Evolutionary conservation across 2,329 filamentous ascomycete species (phyloP).

Genomic region (Penicillium sp.): DNA sequence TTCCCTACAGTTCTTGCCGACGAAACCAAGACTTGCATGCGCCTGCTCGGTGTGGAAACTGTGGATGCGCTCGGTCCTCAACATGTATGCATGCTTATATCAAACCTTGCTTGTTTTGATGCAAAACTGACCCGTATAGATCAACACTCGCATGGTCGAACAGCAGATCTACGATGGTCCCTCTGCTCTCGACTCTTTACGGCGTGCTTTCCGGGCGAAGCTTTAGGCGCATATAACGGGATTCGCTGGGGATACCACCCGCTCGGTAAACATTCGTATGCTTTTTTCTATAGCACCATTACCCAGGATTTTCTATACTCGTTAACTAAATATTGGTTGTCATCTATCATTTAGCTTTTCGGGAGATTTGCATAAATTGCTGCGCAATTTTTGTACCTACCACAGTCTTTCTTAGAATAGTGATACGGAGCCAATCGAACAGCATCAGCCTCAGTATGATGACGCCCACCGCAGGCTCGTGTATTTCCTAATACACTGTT

Average conservation of each 20-base stretch:
- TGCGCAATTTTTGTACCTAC: no score
- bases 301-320: not conserved
- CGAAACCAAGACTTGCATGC: slow-evolving; percentile 32
- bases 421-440: no score
- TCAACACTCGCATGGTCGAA: slow-evolving; percentile 81
- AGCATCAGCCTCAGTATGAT: no score
- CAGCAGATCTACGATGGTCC: slow-evolving; percentile 85
- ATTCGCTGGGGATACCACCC: slow-evolving; percentile 1
- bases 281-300: not conserved
- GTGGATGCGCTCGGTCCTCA: slow-evolving; percentile 29
- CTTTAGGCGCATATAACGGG: slow-evolving; percentile 40
- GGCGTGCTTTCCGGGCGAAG: slow-evolving; percentile 53
- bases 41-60: slow-evolving; percentile 29
- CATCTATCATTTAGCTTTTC: not conserved
- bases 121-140: slow-evolving; percentile 51
- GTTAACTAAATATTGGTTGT: not conserved
- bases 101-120: not conserved
- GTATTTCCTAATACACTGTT: no score
- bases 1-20: slow-evolving; percentile 25
- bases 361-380: no score
- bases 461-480: no score
- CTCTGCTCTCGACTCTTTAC: slow-evolving; percentile 63
- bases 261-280: not conserved
- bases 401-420: no score
- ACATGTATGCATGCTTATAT: slow-evolving; percentile 22